Percentiles rank a stretch among this genome's conserved stretches.
These are phyloP conservation scores for Pyricularia grisea DNA, from an alignment of 2,329 filamentous ascomycete species.

Conservation along the genomic window DNA sequence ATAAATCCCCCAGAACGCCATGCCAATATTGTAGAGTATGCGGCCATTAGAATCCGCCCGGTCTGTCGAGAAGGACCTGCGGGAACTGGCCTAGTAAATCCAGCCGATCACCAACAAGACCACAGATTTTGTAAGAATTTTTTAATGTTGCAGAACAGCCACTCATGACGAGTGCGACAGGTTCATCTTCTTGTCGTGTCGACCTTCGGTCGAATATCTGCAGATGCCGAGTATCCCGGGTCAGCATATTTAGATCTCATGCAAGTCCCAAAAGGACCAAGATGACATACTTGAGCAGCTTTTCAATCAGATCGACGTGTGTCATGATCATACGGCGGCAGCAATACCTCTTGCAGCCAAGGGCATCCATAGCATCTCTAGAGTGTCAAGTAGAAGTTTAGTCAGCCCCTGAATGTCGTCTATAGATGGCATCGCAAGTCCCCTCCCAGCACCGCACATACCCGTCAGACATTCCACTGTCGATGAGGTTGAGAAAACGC, in stretches of 20 bases:
- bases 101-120: neutral
- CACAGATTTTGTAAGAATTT: neutral
- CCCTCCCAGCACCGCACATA: slow-evolving; percentile 29
- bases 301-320: slow-evolving; percentile 97
- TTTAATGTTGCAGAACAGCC: neutral
- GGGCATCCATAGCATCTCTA: slow-evolving; percentile 92
- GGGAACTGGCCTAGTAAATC: neutral
- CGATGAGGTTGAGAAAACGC: slow-evolving; percentile 81
- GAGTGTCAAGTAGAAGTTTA: slow-evolving; percentile 2
- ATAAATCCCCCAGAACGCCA: neutral
- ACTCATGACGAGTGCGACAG: slow-evolving; percentile 9
- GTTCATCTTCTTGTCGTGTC: slow-evolving; percentile 51
- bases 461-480: slow-evolving; percentile 68
- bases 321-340: slow-evolving; percentile 99
- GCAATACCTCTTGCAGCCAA: slow-evolving; percentile 93
- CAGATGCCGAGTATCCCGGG: neutral
- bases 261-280: neutral
- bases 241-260: neutral
- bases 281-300: slow-evolving; percentile 72
- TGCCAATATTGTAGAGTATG: neutral
- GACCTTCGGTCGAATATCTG: slow-evolving; percentile 53
- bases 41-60: neutral
- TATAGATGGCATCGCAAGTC: neutral
- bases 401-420: neutral
- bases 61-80: neutral